Base-by-base conservation (phyloP, 106 monocot genomes). In the Apostasia shenzhenica region DNA sequence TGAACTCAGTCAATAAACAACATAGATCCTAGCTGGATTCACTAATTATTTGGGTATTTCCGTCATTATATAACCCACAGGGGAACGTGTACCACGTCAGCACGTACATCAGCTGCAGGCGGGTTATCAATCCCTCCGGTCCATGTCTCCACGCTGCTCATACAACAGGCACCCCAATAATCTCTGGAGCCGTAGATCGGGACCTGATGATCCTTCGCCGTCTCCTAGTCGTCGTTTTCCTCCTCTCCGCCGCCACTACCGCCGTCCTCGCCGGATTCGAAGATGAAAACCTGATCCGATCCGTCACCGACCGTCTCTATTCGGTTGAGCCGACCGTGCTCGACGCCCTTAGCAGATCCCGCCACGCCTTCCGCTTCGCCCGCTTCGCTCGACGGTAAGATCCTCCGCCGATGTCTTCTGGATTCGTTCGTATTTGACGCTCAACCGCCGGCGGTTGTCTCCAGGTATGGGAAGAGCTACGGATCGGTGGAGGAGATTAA, bases 391-490 rank as follows among this genome's bases (percentile, higher is more conserved):
- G 48, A 3, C 85, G 81, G 94, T 94, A 66, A 68, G 2, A 54
- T 43, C 10, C 3, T 5, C n/a, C 8, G 12, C n/a, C 12, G 12
- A n/a, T 8, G 2, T 42, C 43, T 4, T 46, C 52, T 5, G 2
- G 14, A 12, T 2, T 8, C 53, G 5, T 14, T 68, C 41, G 5
- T 50, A 39, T 70, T 55, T 14, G 49, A 44, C 48, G 65, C 48
- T 37, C 48, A 48, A 10, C 42, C 48, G 48, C 14, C 0, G n/a
- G 8, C 2, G 14, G 8, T 65, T 14, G 14, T 12, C 48, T 9
- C 57, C 67, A 94, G 94, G 79, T 74, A 85, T 48, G 85, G 79
- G 66, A 94, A 91, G 85, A 80, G 60, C 42, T 94, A 94, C 42
- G 81, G 55, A 8, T 77, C 85, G 64, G 83, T 74, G 58, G 83